A percentile compares a stretch with the other conserved stretches of the same genome.
phyloP scores from a whole-genome alignment of 2,329 filamentous ascomycete genomes.

The Emmonsiellopsis sp. region DNA sequence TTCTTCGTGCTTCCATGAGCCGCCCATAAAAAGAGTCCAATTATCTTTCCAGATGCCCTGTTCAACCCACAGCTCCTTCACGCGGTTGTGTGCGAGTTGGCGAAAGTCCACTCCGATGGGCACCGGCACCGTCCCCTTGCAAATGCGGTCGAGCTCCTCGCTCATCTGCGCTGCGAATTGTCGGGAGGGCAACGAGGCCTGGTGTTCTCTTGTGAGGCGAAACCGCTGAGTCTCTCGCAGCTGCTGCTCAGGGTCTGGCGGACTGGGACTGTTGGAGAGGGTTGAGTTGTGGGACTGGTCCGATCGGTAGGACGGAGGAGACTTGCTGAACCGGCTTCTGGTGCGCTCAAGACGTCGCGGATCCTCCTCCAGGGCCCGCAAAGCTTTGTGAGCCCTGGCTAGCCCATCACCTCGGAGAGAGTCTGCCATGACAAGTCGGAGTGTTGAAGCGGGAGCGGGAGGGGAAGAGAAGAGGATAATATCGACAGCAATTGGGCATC shows the following conservation, averaged over 20 bases:
- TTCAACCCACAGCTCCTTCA: conserved; percentile 19
- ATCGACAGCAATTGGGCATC: no score
- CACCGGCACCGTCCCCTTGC: neutral
- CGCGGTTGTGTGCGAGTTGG: conserved; percentile 3
- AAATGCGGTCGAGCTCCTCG: conserved; percentile 3
- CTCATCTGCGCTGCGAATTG: conserved; percentile 1
- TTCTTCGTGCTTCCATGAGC: neutral
- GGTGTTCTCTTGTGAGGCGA: neutral
- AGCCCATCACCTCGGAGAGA: neutral
- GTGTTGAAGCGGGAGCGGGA: neutral
- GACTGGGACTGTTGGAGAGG: neutral
- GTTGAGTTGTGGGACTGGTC: neutral
- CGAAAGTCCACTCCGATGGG: neutral
- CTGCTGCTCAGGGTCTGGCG: neutral
- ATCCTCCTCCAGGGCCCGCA: neutral
- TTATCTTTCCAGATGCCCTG: conserved; percentile 18
- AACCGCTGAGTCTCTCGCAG: neutral
- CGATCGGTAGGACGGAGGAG: neutral
- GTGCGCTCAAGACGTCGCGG: neutral
- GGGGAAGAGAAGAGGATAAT: neutral
- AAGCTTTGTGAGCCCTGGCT: neutral
- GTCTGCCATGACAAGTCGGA: neutral
- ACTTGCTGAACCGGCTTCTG: neutral
- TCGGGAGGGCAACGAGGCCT: neutral
- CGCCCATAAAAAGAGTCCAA: conserved; percentile 4